Evolutionary conservation across 1,284 basidiomycete species (phyloP), one percentile per base, ranked within the genome.

Genomic region (Rhodotorula sp.): DNA sequence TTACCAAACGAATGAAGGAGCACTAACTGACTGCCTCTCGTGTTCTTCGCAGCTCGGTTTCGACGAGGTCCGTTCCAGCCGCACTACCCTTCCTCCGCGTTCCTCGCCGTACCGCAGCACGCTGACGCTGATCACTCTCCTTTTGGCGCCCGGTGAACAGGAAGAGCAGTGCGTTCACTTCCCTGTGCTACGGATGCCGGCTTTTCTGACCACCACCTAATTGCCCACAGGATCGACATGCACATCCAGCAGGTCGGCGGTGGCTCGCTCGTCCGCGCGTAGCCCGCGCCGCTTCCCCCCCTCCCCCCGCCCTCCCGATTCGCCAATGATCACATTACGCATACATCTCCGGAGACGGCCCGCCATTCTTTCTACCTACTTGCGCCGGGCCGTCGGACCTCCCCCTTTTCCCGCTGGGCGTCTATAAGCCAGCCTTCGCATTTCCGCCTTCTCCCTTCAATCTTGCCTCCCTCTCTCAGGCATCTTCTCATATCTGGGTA

Each of bases 31-130:
- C n/a, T n/a, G n/a, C n/a, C n/a, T n/a, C n/a, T n/a, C n/a, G n/a
- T n/a, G n/a, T n/a, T n/a, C n/a, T n/a, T n/a, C n/a, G 5, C 59
- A 67, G 65, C 51, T 67, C 17, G 65, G 44, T 8, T 48, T 67
- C 8, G 65, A 67, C 15, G 53, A 67, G 50, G 64, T 60, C 10
- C 34, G 48, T 32, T n/a, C n/a, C n/a, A n/a, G n/a, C n/a, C n/a
- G n/a, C n/a, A n/a, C 29, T 8, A 36, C 0, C 34, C 27, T 15
- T 21, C n/a, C 19, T 44, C 39, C 39, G 39, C 7, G 39, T 39
- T 39, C 7, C 39, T 15, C 15, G 39, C 39, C 15, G 39, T 39
- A 7, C 39, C 39, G 39, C 39, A 15, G 15, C 39, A 7, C 39
- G 39, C 39, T 39, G 39, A 39, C 39, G 39, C 41, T 60, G 37